Base-by-base conservation (phyloP, 495 filamentous ascomycete genomes). In the Opeltia flavorubescens region DNA sequence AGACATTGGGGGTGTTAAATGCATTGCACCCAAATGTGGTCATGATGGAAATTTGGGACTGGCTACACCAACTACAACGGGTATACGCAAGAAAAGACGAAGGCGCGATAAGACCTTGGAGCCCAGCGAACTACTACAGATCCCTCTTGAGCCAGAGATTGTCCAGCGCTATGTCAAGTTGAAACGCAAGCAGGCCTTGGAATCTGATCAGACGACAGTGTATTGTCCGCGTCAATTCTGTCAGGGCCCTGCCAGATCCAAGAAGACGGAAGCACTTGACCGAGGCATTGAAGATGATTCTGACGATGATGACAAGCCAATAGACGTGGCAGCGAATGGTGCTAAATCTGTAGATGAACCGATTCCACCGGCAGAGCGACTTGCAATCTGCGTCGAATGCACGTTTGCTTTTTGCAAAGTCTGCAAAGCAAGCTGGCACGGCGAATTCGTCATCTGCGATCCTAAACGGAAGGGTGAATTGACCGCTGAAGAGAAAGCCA, bases 221-320 rank as follows among this genome's bases (percentile, higher is more conserved):
- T 95, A 91, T 59, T 98, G 91, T 55, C 91, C 91, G 2, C 76
- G 91, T 1, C 68, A 77, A 51, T 98, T 89, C 89, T 98, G 91
- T 57, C 86, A 94, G 59, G 86, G 84, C 17, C 81, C 89, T n/a
- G 85, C 86, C 4, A 73, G 82, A 23, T 86, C 84, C 38, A 80
- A 84, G 50, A 83, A 78, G 55, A 80, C 71, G 6, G 66, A 73
- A 4, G 66, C 69, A 21, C 66, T 68, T 8, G 55, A 68, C 20
- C 66, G 76, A 13, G 68, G 67, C 5, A 69, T 67, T 1, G 71
- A 75, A 23, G 58, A 62, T 8, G 61, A 57, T 4, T 51, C 55
- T 12, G 53, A 50, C 18, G 51, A 61, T 17, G 33, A 26, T 4
- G 13, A 40, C 15, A 9, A n/a, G 21, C 11, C 21, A 20, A 5